Evolutionary conservation across 371 early-diverging fungal species (phyloP).

Genomic region (Lichtheimia corymbifera): DNA sequence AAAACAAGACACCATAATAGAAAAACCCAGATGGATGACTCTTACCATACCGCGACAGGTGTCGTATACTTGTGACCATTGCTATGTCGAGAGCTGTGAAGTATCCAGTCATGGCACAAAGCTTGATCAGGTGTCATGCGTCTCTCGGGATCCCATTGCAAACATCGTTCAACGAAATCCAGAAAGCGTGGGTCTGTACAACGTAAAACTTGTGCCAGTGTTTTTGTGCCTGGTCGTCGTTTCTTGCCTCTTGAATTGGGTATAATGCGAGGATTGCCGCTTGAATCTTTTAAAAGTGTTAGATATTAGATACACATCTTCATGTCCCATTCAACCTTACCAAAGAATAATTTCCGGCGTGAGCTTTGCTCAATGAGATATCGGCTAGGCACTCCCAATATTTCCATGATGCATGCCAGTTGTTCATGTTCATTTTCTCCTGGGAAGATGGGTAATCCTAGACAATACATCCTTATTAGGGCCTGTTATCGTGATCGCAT

Average conservation of each 20-base stretch:
- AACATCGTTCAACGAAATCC: conserved; percentile 83
- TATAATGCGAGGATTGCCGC: conserved; percentile 69
- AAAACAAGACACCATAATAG: too few relatives aligned
- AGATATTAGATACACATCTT: background rate
- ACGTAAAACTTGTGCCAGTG: conserved; percentile 69
- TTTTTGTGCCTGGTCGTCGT: conserved; percentile 78
- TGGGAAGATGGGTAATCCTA: conserved; percentile 92
- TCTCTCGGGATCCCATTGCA: conserved; percentile 90
- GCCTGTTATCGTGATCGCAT: too few relatives aligned
- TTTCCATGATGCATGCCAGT: conserved; percentile 91
- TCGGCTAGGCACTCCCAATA: conserved; percentile 79
- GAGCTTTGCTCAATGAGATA: conserved; percentile 77
- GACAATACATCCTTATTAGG: too few relatives aligned
- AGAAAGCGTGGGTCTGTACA: conserved; percentile 76
- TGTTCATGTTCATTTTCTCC: conserved; percentile 97
- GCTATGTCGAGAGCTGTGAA: conserved; percentile 10
- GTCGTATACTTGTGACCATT: conserved; percentile 1
- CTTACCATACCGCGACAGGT: background rate
- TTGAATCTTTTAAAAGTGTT: conserved; percentile 52
- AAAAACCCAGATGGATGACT: too few relatives aligned
- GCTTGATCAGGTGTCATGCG: conserved; percentile 90
- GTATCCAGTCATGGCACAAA: conserved; percentile 77
- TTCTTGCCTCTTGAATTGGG: conserved; percentile 89
- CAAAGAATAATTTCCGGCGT: conserved; percentile 87
- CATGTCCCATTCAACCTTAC: conserved; percentile 32